Evolutionary conservation across 345 rosid genomes (phyloP).

Genomic region (Populus ilicifolia): DNA sequence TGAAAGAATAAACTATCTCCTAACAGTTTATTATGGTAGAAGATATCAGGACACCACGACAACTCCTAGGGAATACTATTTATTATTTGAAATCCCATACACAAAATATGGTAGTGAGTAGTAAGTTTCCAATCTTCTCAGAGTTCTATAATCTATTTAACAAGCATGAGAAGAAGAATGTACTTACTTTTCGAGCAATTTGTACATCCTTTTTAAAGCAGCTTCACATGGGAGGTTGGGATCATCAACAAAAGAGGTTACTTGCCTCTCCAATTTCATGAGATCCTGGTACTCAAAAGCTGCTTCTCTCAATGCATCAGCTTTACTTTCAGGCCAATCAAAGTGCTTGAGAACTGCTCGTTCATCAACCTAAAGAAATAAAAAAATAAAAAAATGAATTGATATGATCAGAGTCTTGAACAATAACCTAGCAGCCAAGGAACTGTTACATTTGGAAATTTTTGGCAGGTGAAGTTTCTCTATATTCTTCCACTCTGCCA

Average conservation of each 20-base stretch:
- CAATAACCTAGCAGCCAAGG: neutral
- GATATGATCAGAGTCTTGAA: neutral
- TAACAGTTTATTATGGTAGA: neutral
- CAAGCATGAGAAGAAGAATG: constrained; percentile 11
- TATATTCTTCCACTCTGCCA: neutral
- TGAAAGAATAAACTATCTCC: neutral
- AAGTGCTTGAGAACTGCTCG: constrained; percentile 98
- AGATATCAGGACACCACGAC: neutral
- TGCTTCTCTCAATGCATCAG: constrained; percentile 93
- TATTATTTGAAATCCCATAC: neutral
- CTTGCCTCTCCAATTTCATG: constrained; percentile 76
- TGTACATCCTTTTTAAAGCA: constrained; percentile 90
- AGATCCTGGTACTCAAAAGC: constrained; percentile 97
- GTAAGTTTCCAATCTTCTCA: neutral
- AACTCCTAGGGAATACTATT: neutral
- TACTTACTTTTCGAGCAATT: constrained; percentile 86
- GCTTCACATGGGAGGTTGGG: constrained; percentile 78
- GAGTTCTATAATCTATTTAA: neutral
- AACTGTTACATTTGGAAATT: neutral
- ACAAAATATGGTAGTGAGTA: neutral
- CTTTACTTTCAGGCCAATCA: constrained; percentile 99
- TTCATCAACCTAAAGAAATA: constrained; percentile 71
- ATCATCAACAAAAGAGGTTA: constrained; percentile 77
- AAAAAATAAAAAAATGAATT: neutral
- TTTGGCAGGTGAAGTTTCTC: neutral